These are phyloP conservation scores for Rhizoclosmatium globosum DNA, from an alignment of 192 early-diverging fungal genomes.

Conservation along the genomic window DNA sequence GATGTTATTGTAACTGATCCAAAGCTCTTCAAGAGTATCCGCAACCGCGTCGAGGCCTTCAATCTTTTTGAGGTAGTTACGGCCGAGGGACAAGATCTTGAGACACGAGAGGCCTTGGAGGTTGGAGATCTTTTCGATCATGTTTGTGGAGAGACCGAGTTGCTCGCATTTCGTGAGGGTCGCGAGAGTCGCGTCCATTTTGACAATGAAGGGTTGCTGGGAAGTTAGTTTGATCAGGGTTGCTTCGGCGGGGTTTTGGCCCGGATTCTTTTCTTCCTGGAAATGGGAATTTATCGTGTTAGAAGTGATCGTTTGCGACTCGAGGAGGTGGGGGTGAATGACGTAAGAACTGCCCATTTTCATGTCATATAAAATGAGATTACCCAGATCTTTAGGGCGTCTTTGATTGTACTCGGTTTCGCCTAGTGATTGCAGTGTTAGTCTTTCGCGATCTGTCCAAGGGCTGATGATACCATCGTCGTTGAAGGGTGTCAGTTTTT, in stretches of 20 bases:
- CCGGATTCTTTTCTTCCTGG: conserved; percentile 54
- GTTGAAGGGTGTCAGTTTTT: too few species aligned
- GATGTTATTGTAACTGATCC: conserved; percentile 60
- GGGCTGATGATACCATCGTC: too few species aligned
- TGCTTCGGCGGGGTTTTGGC: conserved; percentile 44
- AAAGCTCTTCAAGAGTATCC: conserved; percentile 62
- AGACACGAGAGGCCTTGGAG: conserved; percentile 50
- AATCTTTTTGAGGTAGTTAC: conserved; percentile 62
- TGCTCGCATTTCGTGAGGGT: conserved; percentile 54
- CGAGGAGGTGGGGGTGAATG: background rate
- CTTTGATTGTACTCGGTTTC: conserved; percentile 54
- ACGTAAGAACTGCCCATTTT: background rate
- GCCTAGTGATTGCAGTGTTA: conserved; percentile 28
- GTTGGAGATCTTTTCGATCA: conserved; percentile 58
- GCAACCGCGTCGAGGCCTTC: conserved; percentile 61
- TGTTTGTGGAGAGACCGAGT: conserved; percentile 56
- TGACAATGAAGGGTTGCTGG: conserved; percentile 58
- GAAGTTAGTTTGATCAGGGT: conserved; percentile 53
- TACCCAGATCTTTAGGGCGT: conserved; percentile 56
- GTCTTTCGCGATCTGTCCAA: too few species aligned
- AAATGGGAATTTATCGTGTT: background rate
- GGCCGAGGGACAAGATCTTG: conserved; percentile 56
- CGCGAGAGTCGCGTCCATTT: conserved; percentile 59
- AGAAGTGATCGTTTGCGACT: too few species aligned
- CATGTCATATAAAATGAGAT: background rate